These are phyloP conservation scores for Cryoendolithus antarcticus DNA, from an alignment of 2,329 filamentous ascomycete species.

Conservation along the genomic window DNA sequence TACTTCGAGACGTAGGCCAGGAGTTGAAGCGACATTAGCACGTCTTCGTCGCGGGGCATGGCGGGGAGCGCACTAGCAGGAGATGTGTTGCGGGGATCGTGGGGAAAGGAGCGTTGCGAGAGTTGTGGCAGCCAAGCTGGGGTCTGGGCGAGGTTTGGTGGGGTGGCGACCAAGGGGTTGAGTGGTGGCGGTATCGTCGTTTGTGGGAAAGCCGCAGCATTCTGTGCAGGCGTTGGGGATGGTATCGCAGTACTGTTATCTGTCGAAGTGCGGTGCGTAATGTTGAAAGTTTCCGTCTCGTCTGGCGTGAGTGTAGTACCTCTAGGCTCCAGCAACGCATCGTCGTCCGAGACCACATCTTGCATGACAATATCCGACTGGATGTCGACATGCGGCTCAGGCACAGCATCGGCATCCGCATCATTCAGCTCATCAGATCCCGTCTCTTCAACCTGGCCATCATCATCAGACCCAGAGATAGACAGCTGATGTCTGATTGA, in stretches of 20 bases:
- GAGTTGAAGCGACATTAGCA: slow-evolving; percentile 93
- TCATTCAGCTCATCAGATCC: slow-evolving; percentile 62
- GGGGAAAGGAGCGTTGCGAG: slow-evolving; percentile 6
- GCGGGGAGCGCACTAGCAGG: slow-evolving; percentile 63
- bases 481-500: slow-evolving; percentile 85
- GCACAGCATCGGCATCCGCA: slow-evolving; percentile 38
- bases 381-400: slow-evolving; percentile 64
- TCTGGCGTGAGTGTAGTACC: slow-evolving; percentile 42
- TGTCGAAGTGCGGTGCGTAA: slow-evolving; percentile 71
- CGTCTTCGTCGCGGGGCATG: slow-evolving; percentile 94
- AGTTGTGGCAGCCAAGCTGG: slow-evolving; percentile 15
- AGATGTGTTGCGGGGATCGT: slow-evolving; percentile 11
- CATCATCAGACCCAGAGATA: slow-evolving; percentile 73
- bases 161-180: slow-evolving; percentile 57
- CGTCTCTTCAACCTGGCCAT: slow-evolving; percentile 71
- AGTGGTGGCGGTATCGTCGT: slow-evolving; percentile 38
- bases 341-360: slow-evolving; percentile 65
- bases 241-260: slow-evolving; percentile 74
- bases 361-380: slow-evolving; percentile 75
- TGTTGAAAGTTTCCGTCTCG: slow-evolving; percentile 86
- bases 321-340: slow-evolving; percentile 58
- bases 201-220: slow-evolving; percentile 16
- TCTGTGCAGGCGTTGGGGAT: slow-evolving; percentile 43
- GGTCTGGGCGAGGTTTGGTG: slow-evolving; percentile 58
- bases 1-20: slow-evolving; percentile 98